These are phyloP conservation scores for Trichoderma endophyticum DNA, from an alignment of 2,329 filamentous ascomycete species.

Conservation along the genomic window DNA sequence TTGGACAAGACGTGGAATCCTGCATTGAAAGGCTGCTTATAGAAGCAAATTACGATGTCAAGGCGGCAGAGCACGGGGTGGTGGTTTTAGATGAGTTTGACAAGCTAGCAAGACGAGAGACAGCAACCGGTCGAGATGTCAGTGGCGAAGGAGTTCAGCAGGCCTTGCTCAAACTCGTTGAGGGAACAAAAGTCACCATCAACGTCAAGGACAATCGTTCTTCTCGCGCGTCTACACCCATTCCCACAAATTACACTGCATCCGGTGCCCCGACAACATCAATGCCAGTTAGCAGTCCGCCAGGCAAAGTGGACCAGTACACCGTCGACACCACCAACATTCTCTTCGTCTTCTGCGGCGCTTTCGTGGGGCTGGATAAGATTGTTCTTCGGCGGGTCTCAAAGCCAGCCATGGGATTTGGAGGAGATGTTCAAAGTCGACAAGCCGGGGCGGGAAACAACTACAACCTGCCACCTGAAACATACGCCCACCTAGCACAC, in stretches of 20 bases:
- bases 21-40: constrained; percentile 89
- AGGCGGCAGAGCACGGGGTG: constrained; percentile 83
- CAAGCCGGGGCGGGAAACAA: constrained; percentile 47
- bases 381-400: constrained; percentile 82
- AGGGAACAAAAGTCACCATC: constrained; percentile 89
- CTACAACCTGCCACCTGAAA: constrained; percentile 62
- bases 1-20: constrained; percentile 95
- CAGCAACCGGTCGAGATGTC: constrained; percentile 87
- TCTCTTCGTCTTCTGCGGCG: constrained; percentile 93
- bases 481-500: constrained; percentile 56
- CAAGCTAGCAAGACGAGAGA: constrained; percentile 88
- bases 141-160: constrained; percentile 96
- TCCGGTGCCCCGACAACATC: constrained; percentile 43
- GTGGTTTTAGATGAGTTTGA: constrained; percentile 96
- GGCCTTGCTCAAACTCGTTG: constrained; percentile 90
- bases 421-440: constrained; percentile 69
- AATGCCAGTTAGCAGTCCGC: constrained; percentile 44
- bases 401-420: constrained; percentile 84
- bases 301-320: constrained; percentile 58
- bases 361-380: constrained; percentile 90
- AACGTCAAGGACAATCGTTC: constrained; percentile 78
- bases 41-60: constrained; percentile 84
- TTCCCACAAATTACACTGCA: constrained; percentile 52
- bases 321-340: constrained; percentile 93
- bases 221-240: constrained; percentile 49